Evolutionary conservation across 2,329 filamentous ascomycete species (phyloP).

Genomic region (Fusarium verrucosum): DNA sequence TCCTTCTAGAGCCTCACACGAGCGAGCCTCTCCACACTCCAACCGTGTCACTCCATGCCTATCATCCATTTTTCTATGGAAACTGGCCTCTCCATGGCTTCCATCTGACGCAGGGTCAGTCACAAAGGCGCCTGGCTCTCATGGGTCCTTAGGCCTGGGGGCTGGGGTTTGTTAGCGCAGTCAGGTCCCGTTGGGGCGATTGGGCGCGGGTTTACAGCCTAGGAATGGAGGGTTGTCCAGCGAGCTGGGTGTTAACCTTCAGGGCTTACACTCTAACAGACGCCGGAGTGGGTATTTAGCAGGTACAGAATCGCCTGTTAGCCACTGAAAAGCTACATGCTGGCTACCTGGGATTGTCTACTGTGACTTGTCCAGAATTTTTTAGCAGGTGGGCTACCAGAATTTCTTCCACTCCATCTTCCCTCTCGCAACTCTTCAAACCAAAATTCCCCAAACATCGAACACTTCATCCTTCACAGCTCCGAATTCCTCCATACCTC

Average conservation of each 20-base stretch:
- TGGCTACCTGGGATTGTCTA: not conserved
- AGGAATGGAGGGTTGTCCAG: constrained; percentile 28
- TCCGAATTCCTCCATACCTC: constrained; percentile 8
- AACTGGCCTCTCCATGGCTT: constrained; percentile 1
- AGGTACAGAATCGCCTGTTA: not conserved
- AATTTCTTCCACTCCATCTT: constrained; percentile 34
- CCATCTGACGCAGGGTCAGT: constrained; percentile 27
- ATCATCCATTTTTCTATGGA: constrained; percentile 1
- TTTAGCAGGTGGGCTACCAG: constrained; percentile 33
- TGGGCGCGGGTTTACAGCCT: not conserved
- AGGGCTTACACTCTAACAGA: constrained; percentile 16
- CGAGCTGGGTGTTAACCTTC: constrained; percentile 11
- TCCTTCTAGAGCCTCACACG: constrained; percentile 32
- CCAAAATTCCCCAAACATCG: constrained; percentile 32
- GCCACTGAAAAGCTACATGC: not conserved
- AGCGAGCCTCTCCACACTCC: constrained; percentile 1
- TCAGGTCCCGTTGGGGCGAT: not conserved
- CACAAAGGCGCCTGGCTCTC: constrained; percentile 6
- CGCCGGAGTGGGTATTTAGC: not conserved
- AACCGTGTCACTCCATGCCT: constrained; percentile 13
- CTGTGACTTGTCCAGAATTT: constrained; percentile 16
- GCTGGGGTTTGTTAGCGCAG: constrained; percentile 16
- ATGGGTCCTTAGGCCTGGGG: constrained; percentile 21
- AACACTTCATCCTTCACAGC: constrained; percentile 14
- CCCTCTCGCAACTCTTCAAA: constrained; percentile 31